A percentile compares a stretch with the other conserved stretches of the same genome.
Conservation (phyloP, 768 basidiomycete species). For the Mycena latifolia region DNA sequence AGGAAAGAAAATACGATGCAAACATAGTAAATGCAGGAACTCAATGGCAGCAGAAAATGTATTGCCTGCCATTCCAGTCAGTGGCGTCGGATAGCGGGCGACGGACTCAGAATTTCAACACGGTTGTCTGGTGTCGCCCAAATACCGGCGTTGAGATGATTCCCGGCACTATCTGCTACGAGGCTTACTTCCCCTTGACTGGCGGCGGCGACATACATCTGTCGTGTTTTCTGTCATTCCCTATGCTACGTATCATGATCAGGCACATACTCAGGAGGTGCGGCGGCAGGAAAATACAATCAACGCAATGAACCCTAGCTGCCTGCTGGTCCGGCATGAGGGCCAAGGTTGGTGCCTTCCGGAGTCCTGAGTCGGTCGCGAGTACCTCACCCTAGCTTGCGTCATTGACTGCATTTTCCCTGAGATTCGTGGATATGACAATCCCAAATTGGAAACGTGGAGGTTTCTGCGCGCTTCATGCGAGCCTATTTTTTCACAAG, state of each 20-base stretch:
- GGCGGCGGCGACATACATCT: slow-evolving; percentile 13
- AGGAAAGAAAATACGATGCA: not conserved
- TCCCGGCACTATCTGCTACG: slow-evolving; percentile 12
- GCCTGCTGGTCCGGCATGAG: slow-evolving; percentile 2
- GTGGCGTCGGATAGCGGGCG: not conserved
- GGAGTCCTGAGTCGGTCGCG: not conserved
- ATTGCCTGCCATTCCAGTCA: slow-evolving; percentile 3
- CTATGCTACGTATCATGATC: slow-evolving; percentile 7
- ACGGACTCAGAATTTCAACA: not conserved
- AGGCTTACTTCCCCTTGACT: too few species aligned
- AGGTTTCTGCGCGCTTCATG: slow-evolving; percentile 9
- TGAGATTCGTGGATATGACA: slow-evolving; percentile 5
- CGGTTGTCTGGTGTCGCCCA: slow-evolving; percentile 2
- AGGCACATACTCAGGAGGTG: slow-evolving; percentile 11
- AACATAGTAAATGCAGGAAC: not conserved
- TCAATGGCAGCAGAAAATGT: slow-evolving; percentile 6
- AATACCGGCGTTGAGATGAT: slow-evolving; percentile 1
- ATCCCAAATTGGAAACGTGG: slow-evolving; percentile 4
- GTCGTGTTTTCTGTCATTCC: slow-evolving; percentile 13
- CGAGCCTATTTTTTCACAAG: slow-evolving; percentile 13
- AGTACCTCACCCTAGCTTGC: slow-evolving; percentile 5
- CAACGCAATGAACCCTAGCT: slow-evolving; percentile 8
- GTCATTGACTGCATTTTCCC: slow-evolving; percentile 4
- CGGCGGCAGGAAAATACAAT: slow-evolving; percentile 1
- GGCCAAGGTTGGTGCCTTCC: not conserved